Base-by-base conservation (phyloP, 106 monocot genomes). In the Acanthochlamys bracteata region DNA sequence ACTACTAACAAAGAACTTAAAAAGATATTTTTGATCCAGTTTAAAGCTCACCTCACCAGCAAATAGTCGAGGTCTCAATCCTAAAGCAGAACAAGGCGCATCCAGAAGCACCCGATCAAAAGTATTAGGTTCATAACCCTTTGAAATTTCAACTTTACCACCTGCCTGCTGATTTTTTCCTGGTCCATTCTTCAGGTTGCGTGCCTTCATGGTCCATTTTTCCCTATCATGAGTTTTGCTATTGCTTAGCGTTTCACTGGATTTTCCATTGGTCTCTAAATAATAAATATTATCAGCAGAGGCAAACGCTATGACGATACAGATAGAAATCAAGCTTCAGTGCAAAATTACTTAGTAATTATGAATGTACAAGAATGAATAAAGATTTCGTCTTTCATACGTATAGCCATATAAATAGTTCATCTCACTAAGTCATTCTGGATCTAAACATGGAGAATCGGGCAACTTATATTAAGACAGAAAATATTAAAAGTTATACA, bases 71-170 rank as follows among this genome's bases (percentile, higher is more conserved):
- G 96, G 96, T 60, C 96, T 70, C 52, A 98, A 73, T 41, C 96
- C 96, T 69, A 98, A 88, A 43, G 96, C 96, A 83, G 96, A 98
- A 73, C 91, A 98, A 52, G 96, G 96, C 63, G 91, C 91, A 71
- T 98, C 96, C 62, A 98, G 83, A 65, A 98, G 81, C 67, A 98
- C 91, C 24, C 91, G 76, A 72, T 92, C 96, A 82, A 98, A 98
- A 73, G 76, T 85, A 56, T 86, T 69, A 39, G 96, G 88, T 16
- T 61, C 27, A 75, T 78, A 92, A 42, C 96, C 96, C 57, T 85
- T 81, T 27, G 92, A 92, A 46, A 53, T 86, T 63, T 68, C 79
- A 65, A 78, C 88, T 61, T 80, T 80, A 41, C 60, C 69, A 41
- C 88, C 96, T 1, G 51, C 57, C 47, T 55, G 45, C 62, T 96